Percentiles rank a stretch among this genome's conserved stretches.
Conservation (phyloP, 164 flowering plant species). For the Houttuynia cordata region DNA sequence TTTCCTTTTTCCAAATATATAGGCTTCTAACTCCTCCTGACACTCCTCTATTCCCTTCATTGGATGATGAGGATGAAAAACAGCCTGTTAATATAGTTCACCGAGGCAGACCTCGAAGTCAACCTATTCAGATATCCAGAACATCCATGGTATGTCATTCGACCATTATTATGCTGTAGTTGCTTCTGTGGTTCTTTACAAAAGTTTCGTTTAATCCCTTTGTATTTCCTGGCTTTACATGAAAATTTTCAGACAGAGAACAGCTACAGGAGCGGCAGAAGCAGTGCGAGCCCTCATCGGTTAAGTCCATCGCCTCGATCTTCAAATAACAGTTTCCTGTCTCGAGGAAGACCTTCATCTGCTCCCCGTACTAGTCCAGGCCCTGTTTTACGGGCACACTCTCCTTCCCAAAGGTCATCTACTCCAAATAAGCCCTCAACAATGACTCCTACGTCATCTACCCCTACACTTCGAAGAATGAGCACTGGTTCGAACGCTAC, state of each 20-base stretch:
- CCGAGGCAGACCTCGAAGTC: conserved; percentile 77
- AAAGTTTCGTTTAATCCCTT: too few relatives aligned
- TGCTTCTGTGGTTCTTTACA: background rate
- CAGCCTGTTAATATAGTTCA: conserved; percentile 29
- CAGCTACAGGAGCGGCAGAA: conserved; percentile 55
- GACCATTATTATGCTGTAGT: background rate
- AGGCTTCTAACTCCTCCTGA: conserved; percentile 98
- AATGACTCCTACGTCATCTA: conserved; percentile 52
- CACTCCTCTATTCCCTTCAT: conserved; percentile 88
- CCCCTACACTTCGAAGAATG: conserved; percentile 61
- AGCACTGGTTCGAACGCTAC: conserved; percentile 49
- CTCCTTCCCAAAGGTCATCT: conserved; percentile 64
- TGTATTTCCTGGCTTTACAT: background rate
- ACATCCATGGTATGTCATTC: conserved; percentile 53
- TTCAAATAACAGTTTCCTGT: conserved; percentile 26
- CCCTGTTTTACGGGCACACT: conserved; percentile 25
- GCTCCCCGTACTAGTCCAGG: conserved; percentile 61
- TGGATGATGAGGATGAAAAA: conserved; percentile 88
- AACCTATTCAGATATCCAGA: conserved; percentile 71
- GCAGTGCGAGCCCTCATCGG: conserved; percentile 89
- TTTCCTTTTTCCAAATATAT: conserved; percentile 10
- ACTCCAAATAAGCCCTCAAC: conserved; percentile 56
- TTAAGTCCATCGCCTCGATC: conserved; percentile 81
- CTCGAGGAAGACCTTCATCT: conserved; percentile 72
- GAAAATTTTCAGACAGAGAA: conserved; percentile 52